These are phyloP conservation scores for Prunus mongolica DNA, from an alignment of 306 rosid species.

Conservation along the genomic window DNA sequence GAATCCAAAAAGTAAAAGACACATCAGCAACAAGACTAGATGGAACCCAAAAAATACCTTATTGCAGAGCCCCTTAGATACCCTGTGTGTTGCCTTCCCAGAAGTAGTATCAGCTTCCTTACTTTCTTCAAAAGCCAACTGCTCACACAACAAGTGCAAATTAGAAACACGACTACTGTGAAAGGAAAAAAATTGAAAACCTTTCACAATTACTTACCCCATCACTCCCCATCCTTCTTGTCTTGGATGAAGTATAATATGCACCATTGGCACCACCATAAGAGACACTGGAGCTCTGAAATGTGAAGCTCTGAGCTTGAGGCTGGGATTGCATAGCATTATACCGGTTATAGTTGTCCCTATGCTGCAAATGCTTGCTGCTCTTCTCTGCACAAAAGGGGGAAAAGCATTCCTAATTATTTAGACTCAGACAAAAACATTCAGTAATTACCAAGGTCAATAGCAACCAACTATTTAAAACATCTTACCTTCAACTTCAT, in stretches of 20 bases:
- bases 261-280: conserved; percentile 67
- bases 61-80: conserved; percentile 63
- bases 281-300: conserved; percentile 76
- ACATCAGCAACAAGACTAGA: neutral
- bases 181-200: neutral
- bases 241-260: conserved; percentile 62
- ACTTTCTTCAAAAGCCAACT: conserved; percentile 75
- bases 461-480: neutral
- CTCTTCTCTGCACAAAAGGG: conserved; percentile 44
- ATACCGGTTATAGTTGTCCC: conserved; percentile 23
- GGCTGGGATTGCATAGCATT: conserved; percentile 36
- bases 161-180: conserved; percentile 10
- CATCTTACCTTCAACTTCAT: conserved; percentile 52
- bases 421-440: neutral
- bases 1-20: neutral
- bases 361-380: conserved; percentile 37
- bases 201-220: conserved; percentile 51
- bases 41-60: conserved; percentile 41
- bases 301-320: conserved; percentile 58
- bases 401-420: neutral
- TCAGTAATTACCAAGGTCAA: neutral
- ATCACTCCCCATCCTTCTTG: conserved; percentile 77
- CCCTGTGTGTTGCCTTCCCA: conserved; percentile 56
- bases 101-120: conserved; percentile 81
- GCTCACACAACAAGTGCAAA: conserved; percentile 18